Evolutionary conservation across 83 land plant species (phyloP), one percentile per base, ranked within the genome.

Genomic region (Thuja plicata): DNA sequence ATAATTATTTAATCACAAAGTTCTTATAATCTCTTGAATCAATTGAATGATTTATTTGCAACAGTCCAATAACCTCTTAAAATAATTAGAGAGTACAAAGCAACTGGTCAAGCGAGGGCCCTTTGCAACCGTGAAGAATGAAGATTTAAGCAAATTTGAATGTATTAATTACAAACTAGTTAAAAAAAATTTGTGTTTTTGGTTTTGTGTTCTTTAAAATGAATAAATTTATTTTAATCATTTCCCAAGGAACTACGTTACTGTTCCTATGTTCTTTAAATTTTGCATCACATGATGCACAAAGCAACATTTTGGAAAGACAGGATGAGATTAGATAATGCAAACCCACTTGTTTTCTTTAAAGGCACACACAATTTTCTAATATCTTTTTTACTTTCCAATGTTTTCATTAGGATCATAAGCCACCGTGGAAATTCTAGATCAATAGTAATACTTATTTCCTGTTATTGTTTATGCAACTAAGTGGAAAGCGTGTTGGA

Each of bases 401-500:
- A 8, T 80, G 24, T 41, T 80, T 78, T 5, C 1, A 78, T 16
- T 78, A 21, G 48, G 84, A 80, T 10, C 6, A 0, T 8, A 80
- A 9, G 12, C 41, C n/a, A 19, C 41, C 21, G 21, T 41, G 48
- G 1, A 41, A 27, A 41, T 8, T 80, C 24, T 80, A 10, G 84
- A 80, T 80, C 11, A 43, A 48, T 3, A 19, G 46, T n/a, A 46
- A n/a, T 45, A 46, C 54, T 83, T 8, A 73, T 30, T 30, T 41
- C 54, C 85, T n/a, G 35, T 46, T 83, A 83, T 48, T 43, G 54
- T n/a, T 0, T 83, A 83, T 83, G 48, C 95, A 96, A 96, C 87
- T 95, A 90, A 91, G 93, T 90, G 94, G 97, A 87, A 97, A 96
- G 86, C 93, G 94, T 38, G 91, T 96, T 35, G 98, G 98, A 24